Evolutionary conservation across 2,329 filamentous ascomycete genomes (phyloP).

Genomic region (Metarhizium album): DNA sequence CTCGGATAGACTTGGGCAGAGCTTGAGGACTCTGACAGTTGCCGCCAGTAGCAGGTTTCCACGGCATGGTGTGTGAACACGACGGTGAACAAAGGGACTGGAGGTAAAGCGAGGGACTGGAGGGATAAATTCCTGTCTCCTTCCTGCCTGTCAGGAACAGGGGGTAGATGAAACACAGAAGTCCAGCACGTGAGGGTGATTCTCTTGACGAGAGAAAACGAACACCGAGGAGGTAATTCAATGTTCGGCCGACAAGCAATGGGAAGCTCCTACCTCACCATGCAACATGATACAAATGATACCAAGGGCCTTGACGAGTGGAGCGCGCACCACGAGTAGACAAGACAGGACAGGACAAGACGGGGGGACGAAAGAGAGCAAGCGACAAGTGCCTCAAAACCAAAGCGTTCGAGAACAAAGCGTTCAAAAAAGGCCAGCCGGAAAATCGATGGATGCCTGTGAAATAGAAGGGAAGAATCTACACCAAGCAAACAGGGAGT

Average conservation of each 20-base stretch:
- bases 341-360: neutral
- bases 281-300: neutral
- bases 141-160: neutral
- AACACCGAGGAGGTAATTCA: neutral
- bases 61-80: slow-evolving; percentile 20
- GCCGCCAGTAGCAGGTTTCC: slow-evolving; percentile 32
- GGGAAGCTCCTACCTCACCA: neutral
- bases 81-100: neutral
- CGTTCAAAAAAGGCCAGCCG: neutral
- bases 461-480: neutral
- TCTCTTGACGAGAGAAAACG: neutral
- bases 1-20: slow-evolving; percentile 39
- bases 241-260: neutral
- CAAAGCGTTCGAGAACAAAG: neutral
- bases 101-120: neutral
- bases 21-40: slow-evolving; percentile 14
- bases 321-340: neutral
- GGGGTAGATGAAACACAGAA: neutral
- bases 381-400: neutral
- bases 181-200: neutral
- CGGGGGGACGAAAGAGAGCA: neutral
- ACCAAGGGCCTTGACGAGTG: neutral
- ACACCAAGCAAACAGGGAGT: neutral
- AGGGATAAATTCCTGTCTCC: neutral
- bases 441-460: neutral